phyloP scores from a whole-genome alignment of 192 early-diverging fungal species.

The Podila clonocystis region DNA sequence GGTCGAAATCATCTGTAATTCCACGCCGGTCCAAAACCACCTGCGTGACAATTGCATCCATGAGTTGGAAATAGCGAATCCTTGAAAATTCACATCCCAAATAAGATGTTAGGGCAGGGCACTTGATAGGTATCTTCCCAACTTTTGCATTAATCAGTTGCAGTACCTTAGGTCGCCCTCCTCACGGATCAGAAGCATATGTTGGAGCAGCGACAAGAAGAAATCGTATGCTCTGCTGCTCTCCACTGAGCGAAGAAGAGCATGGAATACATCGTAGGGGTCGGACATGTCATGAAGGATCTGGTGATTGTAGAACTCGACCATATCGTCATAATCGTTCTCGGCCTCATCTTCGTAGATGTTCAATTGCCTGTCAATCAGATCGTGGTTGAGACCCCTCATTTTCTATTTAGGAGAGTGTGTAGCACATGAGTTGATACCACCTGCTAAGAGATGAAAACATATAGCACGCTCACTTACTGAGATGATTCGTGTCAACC shows the following conservation, averaged over 20 bases:
- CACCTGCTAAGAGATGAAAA: too few species aligned
- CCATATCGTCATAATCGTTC: constrained; percentile 63
- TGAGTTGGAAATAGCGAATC: constrained; percentile 82
- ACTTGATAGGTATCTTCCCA: neutral
- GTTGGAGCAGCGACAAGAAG: constrained; percentile 79
- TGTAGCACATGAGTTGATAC: neutral
- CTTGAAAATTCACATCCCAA: constrained; percentile 27
- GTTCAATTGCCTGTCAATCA: constrained; percentile 70
- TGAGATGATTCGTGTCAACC: constrained; percentile 69
- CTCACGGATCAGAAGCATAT: constrained; percentile 76
- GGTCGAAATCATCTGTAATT: constrained; percentile 65
- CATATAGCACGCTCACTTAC: constrained; percentile 14
- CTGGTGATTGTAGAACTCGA: constrained; percentile 63
- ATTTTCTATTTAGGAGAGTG: constrained; percentile 56
- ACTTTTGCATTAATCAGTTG: neutral
- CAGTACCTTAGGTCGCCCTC: constrained; percentile 64
- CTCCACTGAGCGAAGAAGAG: constrained; percentile 74
- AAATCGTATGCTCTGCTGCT: constrained; percentile 76
- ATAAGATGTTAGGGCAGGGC: neutral
- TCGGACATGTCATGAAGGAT: constrained; percentile 78
- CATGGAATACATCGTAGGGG: constrained; percentile 78
- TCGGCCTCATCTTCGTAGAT: constrained; percentile 74
- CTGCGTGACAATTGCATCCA: constrained; percentile 80
- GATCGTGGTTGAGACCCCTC: constrained; percentile 64
- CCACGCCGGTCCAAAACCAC: constrained; percentile 80